Base-by-base conservation (phyloP, 495 filamentous ascomycete species). In the Ascodesmis nigricans region DNA sequence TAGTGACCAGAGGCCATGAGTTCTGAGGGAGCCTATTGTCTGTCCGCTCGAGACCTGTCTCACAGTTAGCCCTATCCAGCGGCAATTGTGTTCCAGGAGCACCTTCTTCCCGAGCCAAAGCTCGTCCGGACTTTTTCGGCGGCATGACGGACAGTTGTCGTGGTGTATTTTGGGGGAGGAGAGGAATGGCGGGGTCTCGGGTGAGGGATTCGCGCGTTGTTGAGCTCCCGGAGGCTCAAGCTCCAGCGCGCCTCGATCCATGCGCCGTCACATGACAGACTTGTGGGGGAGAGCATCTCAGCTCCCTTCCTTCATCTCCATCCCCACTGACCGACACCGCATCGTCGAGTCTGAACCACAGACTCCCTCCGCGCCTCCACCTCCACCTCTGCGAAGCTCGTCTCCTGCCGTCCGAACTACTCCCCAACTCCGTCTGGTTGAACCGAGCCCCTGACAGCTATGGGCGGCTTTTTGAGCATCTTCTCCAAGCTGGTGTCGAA, bases 11-110 rank as follows among this genome's bases (percentile, higher is more conserved):
- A 13, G 87, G 90, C 87, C 87, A 97, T 55, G 65, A 84, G 16
- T 82, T 82, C 33, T 79, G 67, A 49, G 81, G 82, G 67, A 97
- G 81, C 52, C 83, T 82, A 64, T 97, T 97, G 60, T 97, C 87
- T 23, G 90, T 95, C 43, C 83, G 64, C 55, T 87, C 79, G 28
- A 97, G 71, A 39, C 87, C 87, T 91, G 19, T 9, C 6, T 13
- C 8, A 1, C 7, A 18, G 15, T 44, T 25, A 45, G 39, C 32
- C 19, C 4, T 10, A 10, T 5, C 20, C 3, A 13, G 18, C 17
- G 20, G 9, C 3, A 31, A 41, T 15, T 21, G 9, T 39, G 16
- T 11, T 34, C 15, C n/a, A 22, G 25, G 16, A 3, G 4, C 14
- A 50, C 47, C 48, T 32, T 51, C 48, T 25, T 51, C 61, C 11